Base-by-base conservation (phyloP, 768 basidiomycete genomes). In the Kwoniella europaea region DNA sequence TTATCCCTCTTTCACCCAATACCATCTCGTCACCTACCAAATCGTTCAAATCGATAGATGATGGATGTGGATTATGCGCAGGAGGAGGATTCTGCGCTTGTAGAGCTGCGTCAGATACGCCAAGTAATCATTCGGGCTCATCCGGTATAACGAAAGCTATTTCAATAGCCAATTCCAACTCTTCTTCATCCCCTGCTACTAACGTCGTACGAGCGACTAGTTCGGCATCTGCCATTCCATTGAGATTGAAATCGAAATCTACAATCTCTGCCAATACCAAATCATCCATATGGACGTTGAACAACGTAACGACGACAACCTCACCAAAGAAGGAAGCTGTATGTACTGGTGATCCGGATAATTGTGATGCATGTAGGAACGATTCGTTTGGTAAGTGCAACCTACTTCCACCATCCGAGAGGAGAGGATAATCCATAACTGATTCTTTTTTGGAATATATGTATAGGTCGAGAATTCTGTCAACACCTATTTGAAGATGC, bases 391-490 rank as follows among this genome's bases (percentile, higher is more conserved):
- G 79, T 80, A 55, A 55, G 77, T 57, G 2, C 2, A 44, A 1
- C 67, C 50, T 18, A 22, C 35, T n/a, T n/a, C n/a, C n/a, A n/a
- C n/a, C n/a, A n/a, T n/a, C n/a, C n/a, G n/a, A n/a, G n/a, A n/a
- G n/a, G n/a, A n/a, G n/a, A n/a, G n/a, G n/a, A n/a, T n/a, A n/a
- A n/a, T n/a, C n/a, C n/a, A n/a, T n/a, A n/a, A n/a, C n/a, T n/a
- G n/a, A n/a, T n/a, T n/a, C n/a, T n/a, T n/a, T n/a, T n/a, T n/a
- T n/a, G n/a, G n/a, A n/a, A n/a, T n/a, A n/a, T n/a, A n/a, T n/a
- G n/a, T n/a, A n/a, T 7, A 79, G 78, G 79, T 67, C 77, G 73
- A 65, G 79, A 80, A 35, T 80, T 80, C 71, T 80, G 79, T 58
- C 66, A 68, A 18, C 66, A 74, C 54, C 60, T 80, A 13, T 78